Conservation (phyloP, 1,139 yeast genomes). For the Lodderomyces metapsilosis region DNA sequence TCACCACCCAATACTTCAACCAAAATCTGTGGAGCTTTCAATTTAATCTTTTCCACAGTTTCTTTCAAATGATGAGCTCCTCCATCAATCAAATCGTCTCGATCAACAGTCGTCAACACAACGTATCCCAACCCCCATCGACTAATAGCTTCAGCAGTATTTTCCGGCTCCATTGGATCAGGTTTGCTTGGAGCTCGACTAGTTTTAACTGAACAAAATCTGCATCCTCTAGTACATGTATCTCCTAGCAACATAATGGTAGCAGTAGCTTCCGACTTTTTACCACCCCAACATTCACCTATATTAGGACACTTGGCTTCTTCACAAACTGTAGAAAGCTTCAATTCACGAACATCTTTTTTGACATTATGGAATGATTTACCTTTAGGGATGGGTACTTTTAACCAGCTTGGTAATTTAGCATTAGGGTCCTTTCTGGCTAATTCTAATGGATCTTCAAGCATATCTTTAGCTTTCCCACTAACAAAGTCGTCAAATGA, state of each 20-base stretch:
- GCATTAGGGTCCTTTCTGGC: conserved; percentile 60
- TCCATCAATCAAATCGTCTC: conserved; percentile 93
- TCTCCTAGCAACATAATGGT: conserved; percentile 98
- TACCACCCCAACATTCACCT: conserved; percentile 99
- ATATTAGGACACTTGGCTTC: conserved; percentile 98
- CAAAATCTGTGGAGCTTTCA: conserved; percentile 84
- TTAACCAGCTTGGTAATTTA: conserved; percentile 88
- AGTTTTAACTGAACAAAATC: conserved; percentile 96
- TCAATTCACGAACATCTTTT: conserved; percentile 82
- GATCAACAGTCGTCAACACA: conserved; percentile 94
- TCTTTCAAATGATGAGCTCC: conserved; percentile 90
- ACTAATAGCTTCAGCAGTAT: conserved; percentile 95
- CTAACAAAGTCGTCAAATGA: conserved; percentile 87
- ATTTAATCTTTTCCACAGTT: conserved; percentile 80
- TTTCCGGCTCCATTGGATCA: conserved; percentile 96
- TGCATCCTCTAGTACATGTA: conserved; percentile 97
- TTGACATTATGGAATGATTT: conserved; percentile 75
- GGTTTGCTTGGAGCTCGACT: conserved; percentile 82
- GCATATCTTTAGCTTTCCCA: conserved; percentile 71
- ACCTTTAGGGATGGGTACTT: conserved; percentile 95
- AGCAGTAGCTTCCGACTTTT: conserved; percentile 95
- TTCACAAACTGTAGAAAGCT: conserved; percentile 93
- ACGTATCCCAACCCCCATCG: conserved; percentile 99
- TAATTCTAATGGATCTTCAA: conserved; percentile 66
- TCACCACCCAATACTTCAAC: conserved; percentile 97